These are phyloP conservation scores for Eimeria falciformis DNA, from an alignment of 169 alveolate genomes.

Conservation along the genomic window DNA sequence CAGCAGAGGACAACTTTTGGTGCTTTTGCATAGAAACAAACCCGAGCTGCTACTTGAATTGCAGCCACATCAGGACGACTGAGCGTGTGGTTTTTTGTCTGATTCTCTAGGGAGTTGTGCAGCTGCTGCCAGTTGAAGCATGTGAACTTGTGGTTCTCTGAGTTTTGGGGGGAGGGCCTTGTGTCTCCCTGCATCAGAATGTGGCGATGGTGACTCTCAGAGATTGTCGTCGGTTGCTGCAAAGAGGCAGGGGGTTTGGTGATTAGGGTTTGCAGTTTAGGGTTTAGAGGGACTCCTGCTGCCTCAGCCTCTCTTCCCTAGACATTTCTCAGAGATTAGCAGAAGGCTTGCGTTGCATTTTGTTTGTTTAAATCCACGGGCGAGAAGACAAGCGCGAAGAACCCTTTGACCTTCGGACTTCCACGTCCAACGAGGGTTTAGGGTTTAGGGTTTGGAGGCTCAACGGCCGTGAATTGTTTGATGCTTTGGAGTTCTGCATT, in stretches of 20 bases:
- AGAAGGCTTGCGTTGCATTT: not conserved
- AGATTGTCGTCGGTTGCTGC: conserved; percentile 89
- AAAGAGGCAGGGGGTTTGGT: conserved; percentile 96
- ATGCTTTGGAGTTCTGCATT: conserved; percentile 9
- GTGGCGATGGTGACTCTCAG: conserved; percentile 7
- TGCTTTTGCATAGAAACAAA: not conserved
- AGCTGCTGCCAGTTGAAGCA: not conserved
- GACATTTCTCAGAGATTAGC: not conserved
- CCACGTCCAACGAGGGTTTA: not conserved
- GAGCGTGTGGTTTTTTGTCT: not conserved
- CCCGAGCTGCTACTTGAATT: not conserved
- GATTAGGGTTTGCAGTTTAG: conserved; percentile 78
- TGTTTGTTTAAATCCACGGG: not conserved
- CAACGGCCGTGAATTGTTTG: not conserved
- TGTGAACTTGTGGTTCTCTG: not conserved
- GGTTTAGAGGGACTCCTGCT: conserved; percentile 4
- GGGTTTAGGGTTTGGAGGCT: not conserved
- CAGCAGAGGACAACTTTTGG: not conserved
- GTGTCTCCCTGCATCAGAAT: not conserved
- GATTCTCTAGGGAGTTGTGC: not conserved
- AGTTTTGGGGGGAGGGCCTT: conserved; percentile 4
- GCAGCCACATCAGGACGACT: not conserved
- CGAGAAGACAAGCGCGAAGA: too few relatives aligned
- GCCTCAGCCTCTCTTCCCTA: not conserved
- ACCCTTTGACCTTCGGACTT: not conserved